A percentile compares a stretch with the other conserved stretches of the same genome.
Conservation (phyloP, 1,139 yeast species). For the Saccharomyces hybrid region DNA sequence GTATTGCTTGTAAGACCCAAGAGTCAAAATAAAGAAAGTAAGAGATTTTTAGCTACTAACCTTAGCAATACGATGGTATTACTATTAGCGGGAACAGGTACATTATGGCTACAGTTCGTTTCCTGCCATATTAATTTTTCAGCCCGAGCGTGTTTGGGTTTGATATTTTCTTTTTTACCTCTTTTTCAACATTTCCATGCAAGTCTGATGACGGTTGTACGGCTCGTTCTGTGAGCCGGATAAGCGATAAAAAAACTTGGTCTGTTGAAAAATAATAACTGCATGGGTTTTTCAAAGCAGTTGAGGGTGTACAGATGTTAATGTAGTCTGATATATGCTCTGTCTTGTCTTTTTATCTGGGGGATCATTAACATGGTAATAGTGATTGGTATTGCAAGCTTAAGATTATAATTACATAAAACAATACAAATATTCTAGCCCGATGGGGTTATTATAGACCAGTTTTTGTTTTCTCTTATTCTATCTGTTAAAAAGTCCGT, state of each 20-base stretch:
- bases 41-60: constrained; percentile 7
- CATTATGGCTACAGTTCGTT: background rate
- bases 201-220: constrained; percentile 1
- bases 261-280: constrained; percentile 1
- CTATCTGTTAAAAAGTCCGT: constrained; percentile 2
- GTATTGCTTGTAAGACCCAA: background rate
- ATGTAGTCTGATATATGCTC: background rate
- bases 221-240: background rate
- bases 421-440: background rate
- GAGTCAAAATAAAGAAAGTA: background rate
- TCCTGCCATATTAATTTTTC: background rate
- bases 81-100: background rate
- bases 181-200: background rate
- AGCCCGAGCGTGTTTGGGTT: background rate
- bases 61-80: background rate
- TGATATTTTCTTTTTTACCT: background rate
- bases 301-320: background rate
- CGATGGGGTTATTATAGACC: constrained; percentile 1
- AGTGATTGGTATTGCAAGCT: background rate
- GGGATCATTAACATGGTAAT: background rate
- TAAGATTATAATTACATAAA: background rate
- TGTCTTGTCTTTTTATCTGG: background rate
- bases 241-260: background rate
- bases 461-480: constrained; percentile 4
- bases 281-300: background rate